Base-by-base conservation (phyloP, 2,329 filamentous ascomycete species). In the Fusarium caatingaense region DNA sequence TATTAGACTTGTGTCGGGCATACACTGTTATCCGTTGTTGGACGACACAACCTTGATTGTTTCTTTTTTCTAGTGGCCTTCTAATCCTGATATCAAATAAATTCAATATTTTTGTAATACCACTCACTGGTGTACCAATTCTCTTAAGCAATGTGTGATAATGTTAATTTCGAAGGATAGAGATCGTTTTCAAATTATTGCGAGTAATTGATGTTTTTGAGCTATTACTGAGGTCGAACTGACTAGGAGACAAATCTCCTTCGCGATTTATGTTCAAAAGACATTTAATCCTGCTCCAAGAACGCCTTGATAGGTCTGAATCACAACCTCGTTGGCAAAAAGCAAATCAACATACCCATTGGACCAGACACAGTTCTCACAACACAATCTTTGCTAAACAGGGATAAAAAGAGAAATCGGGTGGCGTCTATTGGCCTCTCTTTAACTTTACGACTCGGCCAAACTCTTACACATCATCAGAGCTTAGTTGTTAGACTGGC, bases 401-500 rank as follows among this genome's bases (percentile, higher is more conserved):
- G 53, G 30, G n/a, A 40, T 40, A 34, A n/a, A 47, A 32, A 30
- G 6, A 7, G 34, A 18, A 42, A 40, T 21, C 7, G 40, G 41
- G 15, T 16, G n/a, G n/a, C 27, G 28, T 30, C 20, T 18, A 21
- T 23, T 44, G 40, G 10, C 49, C 16, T 60, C 18, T 21, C 3
- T 27, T 50, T 20, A 27, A 44, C 47, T 21, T 12, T 40, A 20
- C 16, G 13, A 32, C 5, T 37, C 10, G 18, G 34, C 25, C 23
- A 13, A 42, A 49, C 13, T 54, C 51, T 54, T 30, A 25, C 34
- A 44, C 16, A 41, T 34, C 54, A 49, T 27, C 55, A 50, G 41
- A 21, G 34, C 23, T 60, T 69, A 98, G 87, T 98, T 97, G 82
- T 97, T 95, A 78, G 90, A 91, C 86, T 97, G 93, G 84, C 92